phyloP scores from a whole-genome alignment of 139 green algal species.

The Chlorella vulgaris region DNA sequence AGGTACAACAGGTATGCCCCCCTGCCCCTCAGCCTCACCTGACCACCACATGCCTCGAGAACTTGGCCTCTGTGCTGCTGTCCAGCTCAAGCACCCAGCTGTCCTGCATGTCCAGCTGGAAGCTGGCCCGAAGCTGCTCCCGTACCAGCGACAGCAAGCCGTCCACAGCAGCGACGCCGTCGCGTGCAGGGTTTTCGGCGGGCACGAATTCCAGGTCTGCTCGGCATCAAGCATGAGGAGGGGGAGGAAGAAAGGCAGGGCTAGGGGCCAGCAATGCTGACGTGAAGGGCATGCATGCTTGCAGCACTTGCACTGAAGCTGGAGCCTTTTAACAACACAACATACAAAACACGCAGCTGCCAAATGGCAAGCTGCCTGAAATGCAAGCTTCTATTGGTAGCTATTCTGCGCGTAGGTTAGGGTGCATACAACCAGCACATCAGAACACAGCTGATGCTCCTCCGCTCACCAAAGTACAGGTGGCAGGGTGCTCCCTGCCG shows the following conservation, averaged over 20 bases:
- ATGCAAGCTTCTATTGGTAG: too few species aligned
- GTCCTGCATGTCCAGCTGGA: constrained; percentile 23
- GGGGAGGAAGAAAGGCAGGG: neutral
- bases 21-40: constrained; percentile 17
- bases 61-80: constrained; percentile 73
- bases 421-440: neutral
- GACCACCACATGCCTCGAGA: constrained; percentile 79
- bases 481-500: constrained; percentile 74
- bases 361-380: too few species aligned
- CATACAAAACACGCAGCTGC: too few species aligned
- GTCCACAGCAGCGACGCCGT: constrained; percentile 68
- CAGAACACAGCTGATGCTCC: neutral
- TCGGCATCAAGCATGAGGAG: too few species aligned
- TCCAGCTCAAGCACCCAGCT: constrained; percentile 75
- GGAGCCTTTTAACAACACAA: too few species aligned
- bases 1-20: neutral
- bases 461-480: constrained; percentile 81
- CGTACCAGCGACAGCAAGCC: constrained; percentile 51
- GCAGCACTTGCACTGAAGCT: too few species aligned
- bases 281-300: too few species aligned
- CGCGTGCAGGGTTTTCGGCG: constrained; percentile 58
- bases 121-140: neutral
- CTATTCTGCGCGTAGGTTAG: too few species aligned
- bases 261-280: neutral
- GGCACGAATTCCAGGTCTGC: constrained; percentile 80